A percentile compares a stretch with the other conserved stretches of the same genome.
These are phyloP conservation scores for Avicennia marina DNA, from an alignment of 257 asterid genomes.

Conservation along the genomic window DNA sequence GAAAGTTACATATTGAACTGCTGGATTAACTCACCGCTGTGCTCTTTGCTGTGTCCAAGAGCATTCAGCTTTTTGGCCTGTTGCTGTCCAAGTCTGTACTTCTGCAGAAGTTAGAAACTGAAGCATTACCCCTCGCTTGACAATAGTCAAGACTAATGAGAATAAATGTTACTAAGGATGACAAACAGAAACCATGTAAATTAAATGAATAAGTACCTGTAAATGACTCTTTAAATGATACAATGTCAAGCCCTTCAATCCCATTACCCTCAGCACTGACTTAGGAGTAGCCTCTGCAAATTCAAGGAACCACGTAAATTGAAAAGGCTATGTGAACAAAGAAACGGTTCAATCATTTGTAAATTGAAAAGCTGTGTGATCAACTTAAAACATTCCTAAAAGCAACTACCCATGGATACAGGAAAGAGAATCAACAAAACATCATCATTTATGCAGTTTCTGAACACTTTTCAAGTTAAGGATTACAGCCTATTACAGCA, in stretches of 20 bases:
- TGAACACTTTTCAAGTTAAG: no score
- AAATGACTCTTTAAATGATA: conserved; percentile 89
- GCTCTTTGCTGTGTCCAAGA: conserved; percentile 36
- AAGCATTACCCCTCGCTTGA: not conserved
- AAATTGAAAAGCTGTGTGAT: not conserved
- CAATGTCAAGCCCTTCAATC: conserved; percentile 77
- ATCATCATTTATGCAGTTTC: no score
- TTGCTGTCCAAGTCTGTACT: conserved; percentile 84
- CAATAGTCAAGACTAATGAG: no score
- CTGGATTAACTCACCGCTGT: conserved; percentile 34
- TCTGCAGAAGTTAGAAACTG: conserved; percentile 36
- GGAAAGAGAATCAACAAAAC: conserved; percentile 3
- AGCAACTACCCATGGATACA: not conserved
- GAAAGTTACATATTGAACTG: no score
- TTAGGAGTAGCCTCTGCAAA: conserved; percentile 93
- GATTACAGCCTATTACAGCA: no score
- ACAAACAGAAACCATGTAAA: no score
- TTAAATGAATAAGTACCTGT: conserved; percentile 43
- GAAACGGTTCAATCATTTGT: not conserved
- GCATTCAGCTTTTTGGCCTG: conserved; percentile 49
- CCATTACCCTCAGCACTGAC: conserved; percentile 84
- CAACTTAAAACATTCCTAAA: no score
- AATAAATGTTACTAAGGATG: no score
- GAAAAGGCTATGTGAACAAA: no score
- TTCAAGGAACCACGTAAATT: not conserved